Evolutionary conservation across 805 yeast genomes (phyloP), one percentile per base, ranked within the genome.

Genomic region (Cephaloascus fragrans): DNA sequence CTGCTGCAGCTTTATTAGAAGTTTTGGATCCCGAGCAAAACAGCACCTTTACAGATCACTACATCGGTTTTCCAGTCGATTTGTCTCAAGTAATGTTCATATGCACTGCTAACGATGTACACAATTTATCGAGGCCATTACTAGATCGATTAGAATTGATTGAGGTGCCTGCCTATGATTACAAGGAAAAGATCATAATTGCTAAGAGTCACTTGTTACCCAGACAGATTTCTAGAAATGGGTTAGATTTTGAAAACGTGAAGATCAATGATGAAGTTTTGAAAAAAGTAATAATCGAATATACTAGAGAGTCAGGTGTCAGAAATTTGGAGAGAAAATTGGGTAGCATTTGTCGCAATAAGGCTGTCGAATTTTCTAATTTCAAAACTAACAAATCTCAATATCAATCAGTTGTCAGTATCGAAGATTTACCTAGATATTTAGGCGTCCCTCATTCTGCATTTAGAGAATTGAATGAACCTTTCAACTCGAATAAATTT

Each of bases 21-120:
- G 89, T 87, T 1, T 67, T 87, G 43, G 96, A 87, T 51, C 96
- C 96, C 0, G 96, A 87, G 55, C 96, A 87, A 53, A 87, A 87
- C 57, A 59, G 64, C 28, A 66, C 75, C 26, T 87, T 86, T 58
- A 74, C 73, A 31, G 96, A 87, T 59, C 94, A 85, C 55, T 87
- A 83, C 55, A 59, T 87, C 39, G 93, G 93, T 4, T 82, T 87
- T 60, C 95, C 95, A 0, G 69, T 87, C 17, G 95, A 87, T 53
- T 61, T 87, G 46, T 83, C 94, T 4, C 84, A 83, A 47, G 82
- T 84, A 12, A 61, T 85, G 17, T 87, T 87, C 51, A 73, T 87
- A 38, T 89, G 95, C 49, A 87, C 96, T 1, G 90, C 95, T 9
- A 87, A 87, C 56, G 82, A 83, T 41, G 70, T 81, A 19, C 71